These are phyloP conservation scores for Metschnikowia noctiluminum DNA, from an alignment of 805 yeast genomes.

Conservation along the genomic window DNA sequence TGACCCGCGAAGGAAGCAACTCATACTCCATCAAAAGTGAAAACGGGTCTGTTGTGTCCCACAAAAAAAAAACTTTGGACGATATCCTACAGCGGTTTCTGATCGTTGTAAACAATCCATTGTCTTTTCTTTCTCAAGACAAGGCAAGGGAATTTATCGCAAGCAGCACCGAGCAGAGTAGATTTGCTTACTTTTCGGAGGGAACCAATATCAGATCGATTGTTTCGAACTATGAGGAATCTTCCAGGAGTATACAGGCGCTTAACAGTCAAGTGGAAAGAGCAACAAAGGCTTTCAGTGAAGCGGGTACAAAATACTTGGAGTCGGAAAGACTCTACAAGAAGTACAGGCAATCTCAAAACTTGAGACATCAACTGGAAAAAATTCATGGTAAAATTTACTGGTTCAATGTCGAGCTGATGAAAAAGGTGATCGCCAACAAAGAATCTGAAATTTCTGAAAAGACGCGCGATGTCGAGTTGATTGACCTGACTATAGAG, in stretches of 20 bases:
- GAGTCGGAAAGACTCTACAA: slow-evolving; percentile 30
- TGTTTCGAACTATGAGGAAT: slow-evolving; percentile 45
- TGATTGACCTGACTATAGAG: slow-evolving; percentile 21
- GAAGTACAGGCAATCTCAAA: slow-evolving; percentile 33
- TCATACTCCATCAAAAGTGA: slow-evolving; percentile 55
- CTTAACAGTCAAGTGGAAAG: slow-evolving; percentile 26
- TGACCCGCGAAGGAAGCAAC: slow-evolving; percentile 51
- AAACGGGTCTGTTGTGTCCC: slow-evolving; percentile 50
- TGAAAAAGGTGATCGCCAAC: slow-evolving; percentile 25
- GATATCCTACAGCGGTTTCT: slow-evolving; percentile 67
- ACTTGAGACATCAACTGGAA: slow-evolving; percentile 30
- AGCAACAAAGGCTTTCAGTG: slow-evolving; percentile 24
- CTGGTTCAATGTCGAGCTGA: slow-evolving; percentile 38
- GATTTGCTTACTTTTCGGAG: slow-evolving; percentile 73
- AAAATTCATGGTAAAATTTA: slow-evolving; percentile 39
- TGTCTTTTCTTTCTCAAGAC: slow-evolving; percentile 91
- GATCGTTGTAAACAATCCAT: slow-evolving; percentile 82
- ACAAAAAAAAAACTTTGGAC: slow-evolving; percentile 62
- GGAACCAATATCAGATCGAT: slow-evolving; percentile 75
- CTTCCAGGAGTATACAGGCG: slow-evolving; percentile 27
- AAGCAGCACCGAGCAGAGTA: slow-evolving; percentile 64
- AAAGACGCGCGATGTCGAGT: slow-evolving; percentile 12
- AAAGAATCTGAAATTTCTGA: slow-evolving; percentile 17
- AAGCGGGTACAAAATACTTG: slow-evolving; percentile 26
- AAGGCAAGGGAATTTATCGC: slow-evolving; percentile 88